These are phyloP conservation scores for Orbilia brochopaga DNA, from an alignment of 2,329 filamentous ascomycete species.

Conservation along the genomic window DNA sequence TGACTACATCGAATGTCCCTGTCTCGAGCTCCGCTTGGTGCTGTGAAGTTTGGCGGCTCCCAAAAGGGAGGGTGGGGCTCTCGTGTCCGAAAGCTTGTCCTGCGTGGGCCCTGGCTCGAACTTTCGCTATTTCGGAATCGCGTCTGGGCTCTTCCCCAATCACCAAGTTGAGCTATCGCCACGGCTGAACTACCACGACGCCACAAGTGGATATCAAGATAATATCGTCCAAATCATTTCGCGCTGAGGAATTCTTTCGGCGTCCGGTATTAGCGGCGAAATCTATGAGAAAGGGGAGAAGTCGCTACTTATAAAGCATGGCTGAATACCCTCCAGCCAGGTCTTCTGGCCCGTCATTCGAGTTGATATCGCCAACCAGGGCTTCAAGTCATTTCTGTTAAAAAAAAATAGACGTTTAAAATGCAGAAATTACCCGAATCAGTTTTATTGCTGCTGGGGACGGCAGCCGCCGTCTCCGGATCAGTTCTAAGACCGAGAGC, in stretches of 20 bases:
- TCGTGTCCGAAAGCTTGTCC: background rate
- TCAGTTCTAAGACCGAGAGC: constrained; percentile 16
- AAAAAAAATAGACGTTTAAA: background rate
- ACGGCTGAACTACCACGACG: background rate
- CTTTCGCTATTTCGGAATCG: background rate
- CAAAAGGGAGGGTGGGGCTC: background rate
- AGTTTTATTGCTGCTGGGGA: background rate
- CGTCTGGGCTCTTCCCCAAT: background rate
- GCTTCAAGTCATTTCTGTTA: background rate
- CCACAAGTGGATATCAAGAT: background rate
- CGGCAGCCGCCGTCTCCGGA: constrained; percentile 10
- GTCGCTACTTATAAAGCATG: background rate
- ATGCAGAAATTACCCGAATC: constrained; percentile 6
- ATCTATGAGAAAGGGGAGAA: background rate
- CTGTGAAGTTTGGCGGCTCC: too few relatives aligned
- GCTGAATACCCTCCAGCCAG: background rate
- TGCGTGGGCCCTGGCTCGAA: background rate
- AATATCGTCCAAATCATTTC: background rate
- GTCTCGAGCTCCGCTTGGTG: too few relatives aligned
- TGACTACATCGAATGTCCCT: too few relatives aligned
- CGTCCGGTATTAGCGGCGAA: background rate
- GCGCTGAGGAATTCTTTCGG: background rate
- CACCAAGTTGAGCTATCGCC: background rate
- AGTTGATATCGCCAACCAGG: too few relatives aligned
- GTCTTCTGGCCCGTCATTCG: background rate